Base-by-base conservation (phyloP, 441 rosid genomes). In the Gossypium schwendimanii region DNA sequence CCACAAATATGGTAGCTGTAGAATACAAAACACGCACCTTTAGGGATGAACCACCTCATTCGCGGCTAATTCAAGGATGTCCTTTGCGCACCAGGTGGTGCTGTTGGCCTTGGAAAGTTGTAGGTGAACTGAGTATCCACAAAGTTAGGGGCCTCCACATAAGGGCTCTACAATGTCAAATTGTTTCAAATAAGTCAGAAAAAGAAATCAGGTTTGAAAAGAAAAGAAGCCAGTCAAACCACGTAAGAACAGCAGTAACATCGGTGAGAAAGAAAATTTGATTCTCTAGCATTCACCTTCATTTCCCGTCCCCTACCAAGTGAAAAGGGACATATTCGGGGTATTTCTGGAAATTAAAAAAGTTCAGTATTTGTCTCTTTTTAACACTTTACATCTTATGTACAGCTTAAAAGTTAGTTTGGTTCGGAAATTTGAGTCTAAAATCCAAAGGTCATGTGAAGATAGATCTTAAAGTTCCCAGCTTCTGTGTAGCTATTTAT, bases 31-130 rank as follows among this genome's bases (percentile, higher is more conserved):
- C 47, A 52, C 31, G 18, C 15, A 28, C 41, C 23, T 49, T 5
- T 49, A 4, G 10, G 17, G 59, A 39, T 20, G 24, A 39, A 12
- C 5, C 53, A n/a, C 14, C 52, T 70, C 26, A 14, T 39, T 57
- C 50, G 14, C 53, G 5, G 53, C 74, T 26, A 71, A 18, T 24
- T 71, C 66, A 60, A 69, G 87, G 75, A 69, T 82, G 87, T 82
- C 58, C 86, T 91, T 66, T 75, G 83, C 12, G 91, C 93, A 41
- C 95, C 95, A 7, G 94, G 94, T 33, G 97, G 97, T 2, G 96
- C 87, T 0, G 88, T 86, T 17, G 97, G 97, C 77, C 73, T 75
- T 17, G 97, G 97, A 78, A 94, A 88, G 82, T 76, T 78, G 44
- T 62, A 61, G 73, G 74, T 80, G 62, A 73, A 76, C 28, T 77